These are phyloP conservation scores for Solanum clarkiae DNA, from an alignment of 257 asterid genomes.

Conservation along the genomic window DNA sequence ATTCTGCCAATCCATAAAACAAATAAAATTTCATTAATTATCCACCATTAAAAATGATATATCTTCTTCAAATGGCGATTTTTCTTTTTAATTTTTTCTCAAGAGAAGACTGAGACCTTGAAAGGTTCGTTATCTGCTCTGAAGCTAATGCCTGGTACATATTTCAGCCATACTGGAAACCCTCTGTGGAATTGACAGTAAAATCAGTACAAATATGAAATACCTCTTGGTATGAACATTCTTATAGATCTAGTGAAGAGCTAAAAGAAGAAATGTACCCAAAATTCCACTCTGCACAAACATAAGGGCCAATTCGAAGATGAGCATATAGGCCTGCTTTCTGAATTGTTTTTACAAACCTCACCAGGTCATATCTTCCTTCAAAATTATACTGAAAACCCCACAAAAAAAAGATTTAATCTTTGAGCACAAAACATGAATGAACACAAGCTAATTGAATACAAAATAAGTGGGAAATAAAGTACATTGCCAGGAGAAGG, in stretches of 20 bases:
- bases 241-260: neutral
- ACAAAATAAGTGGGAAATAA: neutral
- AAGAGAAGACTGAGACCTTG: slow-evolving; percentile 4
- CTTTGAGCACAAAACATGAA: neutral
- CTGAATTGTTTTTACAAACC: slow-evolving; percentile 14
- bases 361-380: slow-evolving; percentile 18
- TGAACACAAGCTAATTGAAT: neutral
- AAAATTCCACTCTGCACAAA: slow-evolving; percentile 22
- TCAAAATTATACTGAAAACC: slow-evolving; percentile 13
- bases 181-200: slow-evolving; percentile 4
- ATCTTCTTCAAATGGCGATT: neutral
- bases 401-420: neutral
- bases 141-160: slow-evolving; percentile 18
- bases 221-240: neutral
- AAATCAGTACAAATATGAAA: neutral
- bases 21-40: neutral
- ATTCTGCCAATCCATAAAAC: slow-evolving; percentile 4
- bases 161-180: slow-evolving; percentile 21
- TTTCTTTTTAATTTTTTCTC: neutral
- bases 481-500: slow-evolving; percentile 20
- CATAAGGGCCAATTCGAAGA: slow-evolving; percentile 19
- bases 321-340: slow-evolving; percentile 20
- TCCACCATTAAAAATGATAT: neutral
- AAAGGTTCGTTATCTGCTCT: slow-evolving; percentile 21
- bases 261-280: slow-evolving; percentile 1